Evolutionary conservation across 345 rosid genomes (phyloP).

Genomic region (Trapa bicornis): DNA sequence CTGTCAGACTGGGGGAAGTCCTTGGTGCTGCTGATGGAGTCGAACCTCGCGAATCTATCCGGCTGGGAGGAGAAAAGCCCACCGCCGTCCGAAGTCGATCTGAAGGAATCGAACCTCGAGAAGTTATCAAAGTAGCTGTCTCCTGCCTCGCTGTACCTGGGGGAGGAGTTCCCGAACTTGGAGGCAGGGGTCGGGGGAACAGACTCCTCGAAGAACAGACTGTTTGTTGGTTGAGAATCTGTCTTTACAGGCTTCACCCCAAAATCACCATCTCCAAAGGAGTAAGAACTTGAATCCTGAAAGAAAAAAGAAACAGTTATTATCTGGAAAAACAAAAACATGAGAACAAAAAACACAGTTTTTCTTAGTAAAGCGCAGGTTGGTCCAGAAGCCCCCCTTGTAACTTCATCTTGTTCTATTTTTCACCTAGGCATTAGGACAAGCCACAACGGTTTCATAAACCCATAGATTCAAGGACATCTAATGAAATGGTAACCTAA

Average conservation of each 20-base stretch:
- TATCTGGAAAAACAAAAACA: too few species aligned
- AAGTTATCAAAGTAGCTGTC: slow-evolving; percentile 57
- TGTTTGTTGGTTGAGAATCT: slow-evolving; percentile 56
- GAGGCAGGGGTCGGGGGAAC: slow-evolving; percentile 78
- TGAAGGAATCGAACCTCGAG: slow-evolving; percentile 92
- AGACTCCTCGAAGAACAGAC: slow-evolving; percentile 73
- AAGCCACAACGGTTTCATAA: background rate
- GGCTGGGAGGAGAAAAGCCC: slow-evolving; percentile 20
- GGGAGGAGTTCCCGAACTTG: slow-evolving; percentile 67
- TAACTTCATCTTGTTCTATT: background rate
- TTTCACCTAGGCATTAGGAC: background rate
- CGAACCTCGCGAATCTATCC: slow-evolving; percentile 57
- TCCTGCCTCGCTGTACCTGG: slow-evolving; percentile 68
- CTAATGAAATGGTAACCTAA: background rate
- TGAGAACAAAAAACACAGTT: too few species aligned
- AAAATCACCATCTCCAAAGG: slow-evolving; percentile 54
- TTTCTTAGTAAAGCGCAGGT: background rate
- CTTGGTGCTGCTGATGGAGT: slow-evolving; percentile 43
- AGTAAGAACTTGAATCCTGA: slow-evolving; percentile 40
- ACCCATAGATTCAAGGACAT: background rate
- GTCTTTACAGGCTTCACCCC: slow-evolving; percentile 40
- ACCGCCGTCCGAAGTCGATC: slow-evolving; percentile 38
- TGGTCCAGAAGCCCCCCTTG: background rate
- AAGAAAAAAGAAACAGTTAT: slow-evolving; percentile 1
- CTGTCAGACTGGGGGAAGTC: slow-evolving; percentile 28